Evolutionary conservation across 176 grass and related monocot species (phyloP).

Genomic region (Cocos nucifera): DNA sequence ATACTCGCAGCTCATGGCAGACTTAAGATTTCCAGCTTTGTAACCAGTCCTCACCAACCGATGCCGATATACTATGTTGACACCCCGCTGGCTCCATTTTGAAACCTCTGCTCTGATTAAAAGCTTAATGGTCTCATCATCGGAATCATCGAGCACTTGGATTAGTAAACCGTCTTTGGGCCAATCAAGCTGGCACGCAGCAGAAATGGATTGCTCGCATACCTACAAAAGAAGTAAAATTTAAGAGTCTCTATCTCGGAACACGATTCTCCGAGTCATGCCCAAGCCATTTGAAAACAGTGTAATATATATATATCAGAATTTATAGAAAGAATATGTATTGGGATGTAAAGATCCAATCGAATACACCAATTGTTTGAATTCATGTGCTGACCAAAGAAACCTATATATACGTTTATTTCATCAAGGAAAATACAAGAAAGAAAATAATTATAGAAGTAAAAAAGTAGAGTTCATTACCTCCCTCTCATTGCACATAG

Average conservation of each 20-base stretch:
- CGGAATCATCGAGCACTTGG: slow-evolving; percentile 76
- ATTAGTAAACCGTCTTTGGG: slow-evolving; percentile 57
- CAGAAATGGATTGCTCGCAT: slow-evolving; percentile 70
- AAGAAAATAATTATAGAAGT: background rate
- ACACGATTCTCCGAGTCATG: no score
- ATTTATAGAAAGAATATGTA: no score
- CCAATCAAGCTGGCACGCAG: slow-evolving; percentile 57
- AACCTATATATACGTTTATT: no score
- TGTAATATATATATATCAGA: no score
- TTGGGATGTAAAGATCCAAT: no score
- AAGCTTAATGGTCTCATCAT: slow-evolving; percentile 42
- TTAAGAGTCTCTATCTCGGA: background rate
- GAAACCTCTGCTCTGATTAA: slow-evolving; percentile 57
- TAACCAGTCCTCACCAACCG: slow-evolving; percentile 57
- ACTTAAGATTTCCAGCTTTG: slow-evolving; percentile 78
- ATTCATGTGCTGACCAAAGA: no score
- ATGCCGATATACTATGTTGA: slow-evolving; percentile 63
- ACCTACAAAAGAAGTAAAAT: slow-evolving; percentile 26
- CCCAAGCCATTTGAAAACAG: no score
- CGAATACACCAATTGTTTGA: no score
- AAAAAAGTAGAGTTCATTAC: slow-evolving; percentile 25
- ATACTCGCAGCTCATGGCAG: slow-evolving; percentile 79
- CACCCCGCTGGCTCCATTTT: slow-evolving; percentile 57
- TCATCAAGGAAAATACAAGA: no score
- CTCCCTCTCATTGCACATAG: slow-evolving; percentile 81